These are phyloP conservation scores for Lactarius pseudohatsudake DNA, from an alignment of 768 basidiomycete species.

Conservation along the genomic window DNA sequence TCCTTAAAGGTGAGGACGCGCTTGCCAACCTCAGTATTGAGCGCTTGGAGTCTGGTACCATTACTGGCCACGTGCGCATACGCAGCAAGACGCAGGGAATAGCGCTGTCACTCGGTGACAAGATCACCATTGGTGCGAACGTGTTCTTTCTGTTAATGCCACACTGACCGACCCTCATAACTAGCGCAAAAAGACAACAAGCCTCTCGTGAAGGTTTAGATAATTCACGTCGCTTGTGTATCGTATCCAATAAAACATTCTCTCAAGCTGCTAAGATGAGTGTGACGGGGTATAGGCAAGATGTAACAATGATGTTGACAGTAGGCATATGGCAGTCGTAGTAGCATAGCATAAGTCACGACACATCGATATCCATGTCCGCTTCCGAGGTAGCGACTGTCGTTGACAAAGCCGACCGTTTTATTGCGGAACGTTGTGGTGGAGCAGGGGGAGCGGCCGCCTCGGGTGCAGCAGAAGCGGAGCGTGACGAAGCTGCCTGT, in stretches of 20 bases:
- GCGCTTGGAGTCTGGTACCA: conserved; percentile 72
- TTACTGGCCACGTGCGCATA: conserved; percentile 93
- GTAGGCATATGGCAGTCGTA: neutral
- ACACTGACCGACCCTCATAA: conserved; percentile 5
- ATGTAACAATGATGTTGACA: neutral
- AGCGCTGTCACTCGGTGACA: conserved; percentile 89
- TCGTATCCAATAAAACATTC: conserved; percentile 20
- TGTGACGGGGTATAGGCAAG: conserved; percentile 7
- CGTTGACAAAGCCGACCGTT: conserved; percentile 28
- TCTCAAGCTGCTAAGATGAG: conserved; percentile 15
- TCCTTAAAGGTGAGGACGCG: conserved; percentile 80
- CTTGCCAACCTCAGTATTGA: conserved; percentile 94
- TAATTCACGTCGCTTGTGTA: conserved; percentile 15
- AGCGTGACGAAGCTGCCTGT: conserved; percentile 30
- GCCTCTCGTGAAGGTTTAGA: conserved; percentile 22
- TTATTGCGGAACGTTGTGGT: conserved; percentile 20
- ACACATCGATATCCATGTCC: conserved; percentile 26
- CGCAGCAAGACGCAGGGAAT: conserved; percentile 98
- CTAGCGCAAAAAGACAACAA: conserved; percentile 29
- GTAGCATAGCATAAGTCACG: conserved; percentile 13
- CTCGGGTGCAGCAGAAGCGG: conserved; percentile 27
- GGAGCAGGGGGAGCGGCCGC: conserved; percentile 4
- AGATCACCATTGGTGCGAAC: conserved; percentile 63
- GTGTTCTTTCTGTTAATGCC: neutral
- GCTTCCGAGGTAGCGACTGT: conserved; percentile 25